Base-by-base conservation (phyloP, 257 asterid species). In the Echium plantagineum region DNA sequence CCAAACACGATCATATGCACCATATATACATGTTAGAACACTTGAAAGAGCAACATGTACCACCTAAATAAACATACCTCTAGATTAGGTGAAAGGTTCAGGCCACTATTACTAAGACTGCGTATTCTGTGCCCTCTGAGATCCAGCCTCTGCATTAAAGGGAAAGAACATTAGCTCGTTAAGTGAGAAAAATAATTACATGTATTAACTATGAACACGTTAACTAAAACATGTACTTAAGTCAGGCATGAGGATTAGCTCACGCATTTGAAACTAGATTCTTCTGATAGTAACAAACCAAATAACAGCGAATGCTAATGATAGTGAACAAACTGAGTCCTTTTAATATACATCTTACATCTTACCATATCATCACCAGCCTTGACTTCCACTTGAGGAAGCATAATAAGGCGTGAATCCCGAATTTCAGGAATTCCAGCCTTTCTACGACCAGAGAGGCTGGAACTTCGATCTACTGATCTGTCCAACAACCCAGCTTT, bases 341-440 rank as follows among this genome's bases (percentile, higher is more conserved):
- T 13, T 42, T 42, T 13, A 42, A 42, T 42, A 42, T 10, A 2
- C 49, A 42, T 42, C 17, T 10, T 42, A 42, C 5, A 2, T 66
- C 85, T 74, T 89, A 93, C 98, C 85, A 89, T 86, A 63, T 89
- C 94, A 71, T 93, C 96, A 21, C 95, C 77, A 76, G 91, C 98
- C 81, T 83, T 89, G 75, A 75, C 74, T 74, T 93, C 98, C 71
- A 93, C 95, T 58, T 89, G 85, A 63, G 98, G 98, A 70, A 93
- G 97, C 90, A 89, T 84, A 62, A 89, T 78, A 69, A 93, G 80
- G 53, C 90, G 94, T 20, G 95, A 83, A 77, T 84, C 96, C 73
- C 86, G 87, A 74, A 76, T 84, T 59, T 85, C 88, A 58, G 88
- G 91, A 71, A 90, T 79, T 48, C 84, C 93, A 46, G 72, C 69